Percentiles rank a stretch among this genome's conserved stretches.
Evolutionary conservation across 2,329 filamentous ascomycete genomes (phyloP).

Genomic region (Diaporthe humulicola): DNA sequence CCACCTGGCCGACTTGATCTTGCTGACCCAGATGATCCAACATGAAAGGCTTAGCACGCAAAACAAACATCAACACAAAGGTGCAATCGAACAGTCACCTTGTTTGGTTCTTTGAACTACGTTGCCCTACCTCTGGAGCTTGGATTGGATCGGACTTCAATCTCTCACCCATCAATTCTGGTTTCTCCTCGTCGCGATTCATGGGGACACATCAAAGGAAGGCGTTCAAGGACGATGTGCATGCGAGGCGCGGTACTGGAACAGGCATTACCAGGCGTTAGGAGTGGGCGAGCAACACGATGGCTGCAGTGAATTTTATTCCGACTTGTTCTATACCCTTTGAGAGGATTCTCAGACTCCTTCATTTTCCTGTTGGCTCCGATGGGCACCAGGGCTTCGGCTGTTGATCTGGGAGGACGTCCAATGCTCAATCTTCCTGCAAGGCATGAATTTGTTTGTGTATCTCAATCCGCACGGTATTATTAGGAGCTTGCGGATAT

Average conservation of each 20-base stretch:
- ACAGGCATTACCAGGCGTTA: neutral
- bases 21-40: neutral
- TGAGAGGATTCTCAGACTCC: neutral
- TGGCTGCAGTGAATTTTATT: neutral
- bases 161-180: no score
- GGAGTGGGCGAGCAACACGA: neutral
- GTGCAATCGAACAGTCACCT: neutral
- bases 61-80: neutral
- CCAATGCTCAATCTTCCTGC: neutral
- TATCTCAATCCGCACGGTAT: conserved; percentile 26
- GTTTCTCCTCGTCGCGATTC: neutral
- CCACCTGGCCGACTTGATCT: no score
- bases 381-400: neutral
- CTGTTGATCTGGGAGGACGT: neutral
- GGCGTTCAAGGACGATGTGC: conserved; percentile 3
- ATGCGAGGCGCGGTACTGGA: neutral
- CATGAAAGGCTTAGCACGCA: neutral
- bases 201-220: neutral
- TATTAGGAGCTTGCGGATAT: conserved; percentile 30
- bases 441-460: conserved; percentile 18
- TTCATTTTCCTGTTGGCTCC: neutral
- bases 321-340: neutral
- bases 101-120: neutral
- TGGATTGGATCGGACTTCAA: neutral
- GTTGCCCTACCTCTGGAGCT: neutral